Base-by-base conservation (phyloP, 345 rosid species). In the Lepidium aucheri region DNA sequence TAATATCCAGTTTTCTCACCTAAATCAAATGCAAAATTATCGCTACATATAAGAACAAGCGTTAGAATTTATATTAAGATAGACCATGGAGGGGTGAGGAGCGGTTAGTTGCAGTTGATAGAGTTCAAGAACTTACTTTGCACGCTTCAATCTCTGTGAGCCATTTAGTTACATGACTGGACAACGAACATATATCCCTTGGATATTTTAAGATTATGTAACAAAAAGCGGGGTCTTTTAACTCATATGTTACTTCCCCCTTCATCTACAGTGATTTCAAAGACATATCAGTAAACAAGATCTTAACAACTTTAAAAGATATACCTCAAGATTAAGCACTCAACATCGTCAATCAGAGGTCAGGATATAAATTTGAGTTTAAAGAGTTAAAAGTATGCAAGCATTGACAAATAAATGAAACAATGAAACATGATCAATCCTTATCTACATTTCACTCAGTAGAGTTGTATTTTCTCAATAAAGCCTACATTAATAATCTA, bases 181-280 rank as follows among this genome's bases (percentile, higher is more conserved):
- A 80, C 68, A 87, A 83, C 28, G 80, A 80, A 68, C 88, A 84
- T 44, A 88, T 71, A 39, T 90, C 88, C 64, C 32, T 63, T 24
- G 98, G 98, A 59, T 66, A 53, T 58, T 85, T 45, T 69, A 78
- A 65, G 64, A 85, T 72, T 63, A 74, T 81, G 79, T 82, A 93
- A 78, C 87, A 93, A 68, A 72, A 87, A 60, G 96, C 96, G 3
- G 86, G 83, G 69, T 93, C 94, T 80, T 86, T 93, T 70, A 70
- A 40, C 72, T 86, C 90, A 38, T 89, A 92, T 34, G 88, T 90
- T 77, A 93, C 80, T 80, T 93, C 96, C 66, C 97, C 94, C 70
- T 80, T 85, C 65, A 77, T 72, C 97, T 90, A 76, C 65, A 69
- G 64, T 61, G 74, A 57, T 49, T 62, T 38, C 36, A 77, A 71